Evolutionary conservation across 1,139 yeast species (phyloP), one percentile per base, ranked within the genome.

Genomic region (Nakaseomyces uthaithaninus): DNA sequence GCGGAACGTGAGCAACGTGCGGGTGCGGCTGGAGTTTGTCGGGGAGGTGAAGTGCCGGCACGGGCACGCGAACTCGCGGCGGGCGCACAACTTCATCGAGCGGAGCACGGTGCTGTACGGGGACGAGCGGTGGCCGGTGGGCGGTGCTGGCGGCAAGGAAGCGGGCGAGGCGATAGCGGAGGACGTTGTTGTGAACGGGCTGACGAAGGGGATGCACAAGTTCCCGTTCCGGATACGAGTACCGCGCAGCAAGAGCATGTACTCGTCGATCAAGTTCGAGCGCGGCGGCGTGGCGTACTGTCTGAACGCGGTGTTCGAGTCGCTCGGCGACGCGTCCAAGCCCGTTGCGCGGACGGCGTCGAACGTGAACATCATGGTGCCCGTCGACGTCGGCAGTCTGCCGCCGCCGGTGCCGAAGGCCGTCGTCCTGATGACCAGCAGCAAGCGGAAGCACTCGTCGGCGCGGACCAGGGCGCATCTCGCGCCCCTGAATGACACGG

Each of bases 191-290:
- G 16, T 45, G 2, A 54, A 55, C 22, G 85, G 85, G 0, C 57
- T 81, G 19, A 73, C 75, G 36, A 77, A 77, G 50, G 96, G 96
- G 22, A 91, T 84, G 54, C 96, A 87, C 60, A 66, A 85, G 28
- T 87, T 87, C 57, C 94, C 94, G 11, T 87, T 87, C 54, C 76
- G 81, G 39, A 84, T 86, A 35, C 79, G 75, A 48, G 67, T 87
- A 22, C 95, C 95, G 2, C 71, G 41, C n/a, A 44, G 71, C 49
- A 77, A 74, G 50, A 72, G 83, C 46, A 69, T 85, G 3, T 80
- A 71, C 57, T 81, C 91, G 20, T 78, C 89, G 43, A 73, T 87
- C 20, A 83, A 80, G 49, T 87, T 87, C 54, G 95, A 89, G 49
- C 77, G 80, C 51, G 96, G 96, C 8, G 73, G 85, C 15, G 83